These are phyloP conservation scores for Moelleriella libera DNA, from an alignment of 2,329 filamentous ascomycete genomes.

Conservation along the genomic window DNA sequence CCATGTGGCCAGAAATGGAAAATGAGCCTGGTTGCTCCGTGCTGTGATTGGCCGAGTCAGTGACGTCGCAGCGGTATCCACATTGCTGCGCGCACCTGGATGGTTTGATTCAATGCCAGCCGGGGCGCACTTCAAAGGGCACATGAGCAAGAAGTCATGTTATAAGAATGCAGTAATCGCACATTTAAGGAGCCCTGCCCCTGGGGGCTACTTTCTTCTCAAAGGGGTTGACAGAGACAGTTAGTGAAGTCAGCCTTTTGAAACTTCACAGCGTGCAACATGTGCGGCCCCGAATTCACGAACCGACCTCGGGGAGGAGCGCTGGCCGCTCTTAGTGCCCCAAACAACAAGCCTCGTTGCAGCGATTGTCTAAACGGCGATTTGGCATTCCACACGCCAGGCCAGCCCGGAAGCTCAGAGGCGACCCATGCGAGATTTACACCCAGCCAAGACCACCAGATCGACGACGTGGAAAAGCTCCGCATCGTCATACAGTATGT, in stretches of 20 bases:
- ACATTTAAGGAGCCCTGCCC: too few relatives aligned
- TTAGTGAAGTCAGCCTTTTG: too few relatives aligned
- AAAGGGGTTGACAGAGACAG: too few relatives aligned
- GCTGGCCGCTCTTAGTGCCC: constrained; percentile 26
- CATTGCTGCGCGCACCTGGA: constrained; percentile 1
- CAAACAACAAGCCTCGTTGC: constrained; percentile 3
- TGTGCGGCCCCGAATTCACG: constrained; percentile 30
- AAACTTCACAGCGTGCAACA: constrained; percentile 7
- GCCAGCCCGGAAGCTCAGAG: constrained; percentile 17
- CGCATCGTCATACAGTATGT: constrained; percentile 31
- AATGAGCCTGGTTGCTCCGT: constrained; percentile 5
- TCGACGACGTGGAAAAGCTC: constrained; percentile 10
- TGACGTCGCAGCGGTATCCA: background rate
- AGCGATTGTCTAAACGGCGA: constrained; percentile 15
- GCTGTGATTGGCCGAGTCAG: constrained; percentile 14
- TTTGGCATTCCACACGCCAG: constrained; percentile 28
- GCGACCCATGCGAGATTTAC: constrained; percentile 30
- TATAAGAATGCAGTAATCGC: too few relatives aligned
- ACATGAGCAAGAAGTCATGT: background rate
- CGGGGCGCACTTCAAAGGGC: background rate
- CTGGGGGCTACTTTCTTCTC: too few relatives aligned
- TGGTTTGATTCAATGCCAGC: background rate
- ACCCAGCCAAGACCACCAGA: constrained; percentile 10
- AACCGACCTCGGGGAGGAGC: constrained; percentile 29
- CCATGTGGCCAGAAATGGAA: constrained; percentile 10